A percentile compares a stretch with the other conserved stretches of the same genome.
Conservation (phyloP, 768 basidiomycete genomes). For the Mycena chlorophos region DNA sequence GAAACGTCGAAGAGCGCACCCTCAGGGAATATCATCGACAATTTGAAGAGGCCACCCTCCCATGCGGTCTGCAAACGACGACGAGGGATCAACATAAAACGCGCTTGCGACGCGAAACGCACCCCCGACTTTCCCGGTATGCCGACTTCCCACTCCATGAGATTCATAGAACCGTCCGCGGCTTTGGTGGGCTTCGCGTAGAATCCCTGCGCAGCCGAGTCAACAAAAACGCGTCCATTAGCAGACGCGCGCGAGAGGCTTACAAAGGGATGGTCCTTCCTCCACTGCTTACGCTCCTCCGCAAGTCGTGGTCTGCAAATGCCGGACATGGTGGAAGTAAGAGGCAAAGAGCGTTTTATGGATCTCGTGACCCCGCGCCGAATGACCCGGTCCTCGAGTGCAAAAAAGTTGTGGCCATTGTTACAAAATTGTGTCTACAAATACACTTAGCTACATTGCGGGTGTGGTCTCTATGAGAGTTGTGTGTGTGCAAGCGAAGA, state of each 20-base stretch:
- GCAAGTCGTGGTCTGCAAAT: slow-evolving; percentile 91
- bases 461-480: not conserved
- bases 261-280: slow-evolving; percentile 98
- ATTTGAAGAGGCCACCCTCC: slow-evolving; percentile 95
- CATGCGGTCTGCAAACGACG: slow-evolving; percentile 75
- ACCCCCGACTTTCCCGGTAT: slow-evolving; percentile 92
- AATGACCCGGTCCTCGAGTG: no score
- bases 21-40: slow-evolving; percentile 95
- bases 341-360: not conserved
- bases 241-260: slow-evolving; percentile 34
- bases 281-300: slow-evolving; percentile 98
- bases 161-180: slow-evolving; percentile 90
- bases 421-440: no score
- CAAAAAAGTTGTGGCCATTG: no score
- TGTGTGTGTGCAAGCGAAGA: not conserved
- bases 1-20: slow-evolving; percentile 49
- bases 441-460: not conserved
- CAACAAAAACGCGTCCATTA: not conserved
- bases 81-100: not conserved
- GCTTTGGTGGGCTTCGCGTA: slow-evolving; percentile 92
- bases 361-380: no score
- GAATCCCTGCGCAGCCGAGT: slow-evolving; percentile 72
- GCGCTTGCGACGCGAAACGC: slow-evolving; percentile 36
- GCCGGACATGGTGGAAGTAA: slow-evolving; percentile 63
- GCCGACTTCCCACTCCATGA: slow-evolving; percentile 98